phyloP scores from a whole-genome alignment of 345 rosid species.

The Garcia nutans region DNA sequence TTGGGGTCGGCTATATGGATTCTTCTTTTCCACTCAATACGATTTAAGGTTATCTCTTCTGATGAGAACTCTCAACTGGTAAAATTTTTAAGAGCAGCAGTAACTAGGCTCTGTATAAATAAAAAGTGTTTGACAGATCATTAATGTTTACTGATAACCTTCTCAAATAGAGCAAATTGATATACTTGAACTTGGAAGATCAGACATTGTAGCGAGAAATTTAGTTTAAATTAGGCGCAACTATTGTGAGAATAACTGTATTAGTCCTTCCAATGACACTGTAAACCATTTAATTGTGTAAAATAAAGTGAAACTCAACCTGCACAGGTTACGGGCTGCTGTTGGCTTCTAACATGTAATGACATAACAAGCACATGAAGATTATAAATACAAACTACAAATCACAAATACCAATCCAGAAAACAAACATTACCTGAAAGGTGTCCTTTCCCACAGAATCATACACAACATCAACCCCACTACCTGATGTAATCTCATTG shows the following conservation, averaged over 20 bases:
- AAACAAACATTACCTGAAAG: slow-evolving; percentile 48
- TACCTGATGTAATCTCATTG: slow-evolving; percentile 72
- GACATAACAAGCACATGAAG: neutral
- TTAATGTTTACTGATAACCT: neutral
- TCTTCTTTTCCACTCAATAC: too few relatives aligned
- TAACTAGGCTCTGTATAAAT: neutral
- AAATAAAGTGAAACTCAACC: neutral
- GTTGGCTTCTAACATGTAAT: neutral
- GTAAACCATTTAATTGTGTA: neutral
- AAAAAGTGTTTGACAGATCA: neutral
- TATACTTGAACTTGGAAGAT: neutral
- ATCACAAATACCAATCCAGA: neutral
- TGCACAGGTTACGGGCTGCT: too few relatives aligned
- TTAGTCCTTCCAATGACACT: neutral
- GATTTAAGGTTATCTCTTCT: too few relatives aligned
- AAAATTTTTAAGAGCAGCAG: neutral
- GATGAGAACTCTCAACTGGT: neutral
- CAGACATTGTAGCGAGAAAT: neutral
- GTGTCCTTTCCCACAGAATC: slow-evolving; percentile 96
- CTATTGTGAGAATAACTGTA: neutral
- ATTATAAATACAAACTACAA: neutral
- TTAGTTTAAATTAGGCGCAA: neutral
- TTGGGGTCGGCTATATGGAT: too few relatives aligned
- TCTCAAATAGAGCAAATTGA: neutral
- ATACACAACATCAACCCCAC: slow-evolving; percentile 84